Conservation (phyloP, 768 basidiomycete species). For the Boletus tylopilopsis region DNA sequence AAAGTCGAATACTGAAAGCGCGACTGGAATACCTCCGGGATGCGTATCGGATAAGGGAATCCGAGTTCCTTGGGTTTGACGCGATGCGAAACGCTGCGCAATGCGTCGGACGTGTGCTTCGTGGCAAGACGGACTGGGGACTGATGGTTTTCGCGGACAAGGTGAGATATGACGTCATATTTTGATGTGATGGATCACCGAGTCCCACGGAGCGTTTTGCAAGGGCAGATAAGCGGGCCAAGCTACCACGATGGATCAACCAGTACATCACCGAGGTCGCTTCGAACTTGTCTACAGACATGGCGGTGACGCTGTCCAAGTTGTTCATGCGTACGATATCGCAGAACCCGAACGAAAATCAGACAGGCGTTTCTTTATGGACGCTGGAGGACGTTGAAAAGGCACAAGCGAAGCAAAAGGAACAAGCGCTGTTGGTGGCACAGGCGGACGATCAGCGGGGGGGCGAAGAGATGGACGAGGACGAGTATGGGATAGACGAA, state of each 20-base stretch:
- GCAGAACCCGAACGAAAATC: slow-evolving; percentile 94
- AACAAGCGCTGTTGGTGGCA: slow-evolving; percentile 50
- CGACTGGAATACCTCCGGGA: slow-evolving; percentile 97
- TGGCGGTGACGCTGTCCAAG: slow-evolving; percentile 92
- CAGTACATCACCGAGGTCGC: slow-evolving; percentile 99
- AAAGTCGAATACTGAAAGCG: slow-evolving; percentile 95
- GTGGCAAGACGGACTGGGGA: slow-evolving; percentile 99
- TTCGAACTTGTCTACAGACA: slow-evolving; percentile 96
- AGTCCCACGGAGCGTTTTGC: slow-evolving; percentile 70
- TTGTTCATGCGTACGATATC: slow-evolving; percentile 98
- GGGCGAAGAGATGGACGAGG: slow-evolving; percentile 38
- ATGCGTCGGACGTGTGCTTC: slow-evolving; percentile 94
- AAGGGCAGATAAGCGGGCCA: slow-evolving; percentile 88
- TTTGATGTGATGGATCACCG: neutral
- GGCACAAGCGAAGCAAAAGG: slow-evolving; percentile 79
- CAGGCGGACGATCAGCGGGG: slow-evolving; percentile 18
- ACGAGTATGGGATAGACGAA: slow-evolving; percentile 66
- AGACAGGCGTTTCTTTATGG: slow-evolving; percentile 94
- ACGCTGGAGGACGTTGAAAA: slow-evolving; percentile 87
- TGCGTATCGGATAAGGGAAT: slow-evolving; percentile 96
- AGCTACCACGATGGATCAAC: slow-evolving; percentile 98
- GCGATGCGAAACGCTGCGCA: slow-evolving; percentile 99
- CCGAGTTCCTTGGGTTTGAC: slow-evolving; percentile 98
- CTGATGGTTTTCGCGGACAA: slow-evolving; percentile 99
- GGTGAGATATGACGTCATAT: slow-evolving; percentile 41